Evolutionary conservation across 1,284 basidiomycete species (phyloP).

Genomic region (Ustilago lituana): DNA sequence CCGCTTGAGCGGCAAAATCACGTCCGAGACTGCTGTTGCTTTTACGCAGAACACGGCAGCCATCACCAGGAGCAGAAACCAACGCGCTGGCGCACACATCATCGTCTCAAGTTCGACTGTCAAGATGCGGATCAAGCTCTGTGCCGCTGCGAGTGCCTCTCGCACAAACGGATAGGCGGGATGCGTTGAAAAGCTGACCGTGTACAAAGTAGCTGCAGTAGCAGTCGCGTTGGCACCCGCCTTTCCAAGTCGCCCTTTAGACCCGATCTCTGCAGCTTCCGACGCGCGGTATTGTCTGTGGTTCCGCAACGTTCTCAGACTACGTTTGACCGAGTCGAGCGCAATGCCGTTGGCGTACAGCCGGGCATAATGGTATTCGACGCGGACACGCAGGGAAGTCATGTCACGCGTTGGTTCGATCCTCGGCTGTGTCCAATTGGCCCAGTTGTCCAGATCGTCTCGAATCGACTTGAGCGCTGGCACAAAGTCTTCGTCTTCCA

Average conservation of each 20-base stretch:
- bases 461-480: slow-evolving; percentile 48
- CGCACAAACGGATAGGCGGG: slow-evolving; percentile 53
- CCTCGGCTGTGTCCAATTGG: slow-evolving; percentile 47
- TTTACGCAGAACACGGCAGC: slow-evolving; percentile 53
- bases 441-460: slow-evolving; percentile 51
- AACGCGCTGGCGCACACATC: slow-evolving; percentile 54
- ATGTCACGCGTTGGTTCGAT: slow-evolving; percentile 50
- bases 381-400: slow-evolving; percentile 44
- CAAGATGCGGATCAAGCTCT: slow-evolving; percentile 50
- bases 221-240: slow-evolving; percentile 16
- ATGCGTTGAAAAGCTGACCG: slow-evolving; percentile 47
- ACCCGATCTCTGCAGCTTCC: slow-evolving; percentile 49
- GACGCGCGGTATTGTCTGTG: slow-evolving; percentile 43
- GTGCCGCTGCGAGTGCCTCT: slow-evolving; percentile 50
- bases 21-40: slow-evolving; percentile 48
- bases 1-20: slow-evolving; percentile 45
- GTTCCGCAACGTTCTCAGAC: slow-evolving; percentile 34
- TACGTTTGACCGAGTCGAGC: slow-evolving; percentile 50
- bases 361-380: slow-evolving; percentile 54
- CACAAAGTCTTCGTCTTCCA: slow-evolving; percentile 51
- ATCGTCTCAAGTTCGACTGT: slow-evolving; percentile 50
- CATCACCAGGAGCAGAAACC: slow-evolving; percentile 54
- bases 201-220: slow-evolving; percentile 26
- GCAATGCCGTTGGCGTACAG: slow-evolving; percentile 51
- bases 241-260: slow-evolving; percentile 34